Base-by-base conservation (phyloP, 495 filamentous ascomycete species). In the Aspergillus cavernicola region DNA sequence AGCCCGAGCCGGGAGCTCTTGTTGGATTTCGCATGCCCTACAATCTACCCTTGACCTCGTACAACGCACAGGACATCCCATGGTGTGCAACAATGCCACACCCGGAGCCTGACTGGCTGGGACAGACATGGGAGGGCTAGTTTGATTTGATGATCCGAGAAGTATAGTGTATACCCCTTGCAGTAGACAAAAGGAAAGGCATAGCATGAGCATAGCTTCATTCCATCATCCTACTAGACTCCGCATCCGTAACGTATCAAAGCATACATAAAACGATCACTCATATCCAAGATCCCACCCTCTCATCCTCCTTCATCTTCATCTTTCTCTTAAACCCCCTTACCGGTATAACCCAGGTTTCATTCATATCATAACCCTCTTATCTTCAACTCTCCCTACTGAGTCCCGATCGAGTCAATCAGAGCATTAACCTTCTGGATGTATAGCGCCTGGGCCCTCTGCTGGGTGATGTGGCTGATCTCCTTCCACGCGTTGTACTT, bases 21-120 rank as follows among this genome's bases (percentile, higher is more conserved):
- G 80, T 95, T 15, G 87, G 86, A 0, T 73, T 92, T 33, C 76
- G 90, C 10, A 85, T 96, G 78, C 88, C 92, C 22, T 97, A 97
- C 71, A 84, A 84, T 64, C 69, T 95, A 3, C 92, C 92, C 0
- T 66, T 95, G 18, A 76, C 80, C 26, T 74, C 71, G 19, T 96
- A 96, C 61, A 70, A 52, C 0, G 42, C 64, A 6, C 66, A 68
- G 5, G 89, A 95, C 55, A 72, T 75, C 22, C 90, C 90, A 8
- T 97, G 92, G 92, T 89, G 84, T 53, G 85, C 87, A 4, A 86
- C 81, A n/a, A 70, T 62, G 16, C 68, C 49, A 13, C 77, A 90
- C 63, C 56, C 52, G 2, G 80, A 84, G 61, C 80, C 80, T 6
- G 91, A 96, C 67, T 85, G 85, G 78, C 77, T 74, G 60, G 90